Base-by-base conservation (phyloP, 805 yeast genomes). In the Hanseniaspora opuntiae region DNA sequence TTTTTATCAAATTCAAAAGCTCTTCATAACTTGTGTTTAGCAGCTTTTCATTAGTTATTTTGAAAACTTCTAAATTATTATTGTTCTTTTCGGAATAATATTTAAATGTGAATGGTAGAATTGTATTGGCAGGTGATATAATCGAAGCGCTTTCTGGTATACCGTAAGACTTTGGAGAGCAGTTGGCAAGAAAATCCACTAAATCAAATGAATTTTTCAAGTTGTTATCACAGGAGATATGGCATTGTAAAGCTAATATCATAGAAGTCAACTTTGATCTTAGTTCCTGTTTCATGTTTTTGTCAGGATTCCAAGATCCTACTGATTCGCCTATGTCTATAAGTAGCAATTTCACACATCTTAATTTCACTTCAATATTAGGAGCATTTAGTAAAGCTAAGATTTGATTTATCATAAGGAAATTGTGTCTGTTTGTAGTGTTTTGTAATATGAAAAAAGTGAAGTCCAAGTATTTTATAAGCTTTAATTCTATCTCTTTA, bases 371-470 rank as follows among this genome's bases (percentile, higher is more conserved):
- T 22, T 73, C 72, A 32, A 83, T 66, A 9, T 83, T 77, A 16
- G 81, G 79, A 16, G 82, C 73, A 53, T 75, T 75, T 45, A 86
- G 62, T 57, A 88, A 66, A 42, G 71, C 69, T 55, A 73, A 77
- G 53, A 88, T 71, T 37, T 81, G 71, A 48, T 81, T 82, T 19
- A 77, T 67, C 20, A 87, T 80, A n/a, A 80, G 70, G 63, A 85
- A 88, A 24, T 85, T 71, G 49, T 76, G 74, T 56, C 86, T 73
- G 60, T 82, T 81, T 30, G 79, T 71, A 52, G 93, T 82, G 59
- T 84, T 78, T 40, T 82, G 84, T 45, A 89, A 67, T 33, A 89
- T 67, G 49, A 77, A 65, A 35, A 75, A 71, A 0, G 90, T 75
- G 61, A 85, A 86, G 7, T 74, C 70, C 47, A 86, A 68, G 44